These are phyloP conservation scores for Fusarium foetens DNA, from an alignment of 2,329 filamentous ascomycete genomes.

Conservation along the genomic window DNA sequence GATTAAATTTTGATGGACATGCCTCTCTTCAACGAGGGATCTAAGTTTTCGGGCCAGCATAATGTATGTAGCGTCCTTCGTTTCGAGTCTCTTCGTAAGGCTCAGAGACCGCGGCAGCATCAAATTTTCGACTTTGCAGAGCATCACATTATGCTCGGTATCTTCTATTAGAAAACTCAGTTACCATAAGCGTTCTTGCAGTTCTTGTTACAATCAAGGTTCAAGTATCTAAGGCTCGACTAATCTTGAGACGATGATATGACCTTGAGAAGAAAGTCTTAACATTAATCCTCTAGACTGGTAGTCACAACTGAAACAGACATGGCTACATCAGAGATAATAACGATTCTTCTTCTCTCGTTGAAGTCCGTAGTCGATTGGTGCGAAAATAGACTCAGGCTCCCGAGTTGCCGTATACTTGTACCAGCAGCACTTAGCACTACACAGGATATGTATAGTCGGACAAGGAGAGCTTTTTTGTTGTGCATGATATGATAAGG, in stretches of 20 bases:
- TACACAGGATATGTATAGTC: neutral
- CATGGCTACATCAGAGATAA: neutral
- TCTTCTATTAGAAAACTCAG: neutral
- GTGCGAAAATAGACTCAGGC: neutral
- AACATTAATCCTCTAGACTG: neutral
- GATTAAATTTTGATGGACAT: neutral
- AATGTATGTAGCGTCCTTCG: neutral
- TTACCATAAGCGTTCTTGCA: neutral
- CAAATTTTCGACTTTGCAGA: neutral
- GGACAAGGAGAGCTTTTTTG: neutral
- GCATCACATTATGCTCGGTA: neutral
- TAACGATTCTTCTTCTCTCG: neutral
- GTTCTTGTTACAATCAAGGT: neutral
- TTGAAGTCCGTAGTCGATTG: neutral
- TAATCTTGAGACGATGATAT: neutral
- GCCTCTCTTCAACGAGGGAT: accelerated
- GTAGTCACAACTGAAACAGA: neutral
- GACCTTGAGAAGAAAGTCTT: too few relatives aligned
- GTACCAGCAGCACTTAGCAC: neutral
- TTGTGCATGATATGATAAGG: neutral
- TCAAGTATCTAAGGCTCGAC: neutral
- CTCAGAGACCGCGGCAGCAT: neutral
- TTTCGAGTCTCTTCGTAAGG: too few relatives aligned
- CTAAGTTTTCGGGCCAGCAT: accelerated
- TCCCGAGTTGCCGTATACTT: neutral